Conservation (phyloP, 1,284 basidiomycete species). For the Cutaneotrichosporon sp. region DNA sequence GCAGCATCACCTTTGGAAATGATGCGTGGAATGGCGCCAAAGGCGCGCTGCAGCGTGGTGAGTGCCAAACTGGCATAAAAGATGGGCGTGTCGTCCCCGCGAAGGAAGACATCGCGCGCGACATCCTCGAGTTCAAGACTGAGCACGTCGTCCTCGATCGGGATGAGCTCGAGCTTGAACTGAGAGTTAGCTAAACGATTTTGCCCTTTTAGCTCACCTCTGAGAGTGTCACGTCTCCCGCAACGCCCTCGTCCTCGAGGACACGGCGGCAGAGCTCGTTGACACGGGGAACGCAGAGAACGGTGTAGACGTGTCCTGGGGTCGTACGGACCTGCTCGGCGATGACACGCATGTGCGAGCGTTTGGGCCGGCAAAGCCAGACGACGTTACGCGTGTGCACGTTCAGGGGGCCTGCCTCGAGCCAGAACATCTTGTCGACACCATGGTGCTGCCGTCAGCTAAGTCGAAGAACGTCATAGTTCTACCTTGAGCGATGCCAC, state of each 20-base stretch:
- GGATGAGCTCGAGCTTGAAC: slow-evolving; percentile 89
- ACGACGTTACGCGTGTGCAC: slow-evolving; percentile 84
- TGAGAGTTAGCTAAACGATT: slow-evolving; percentile 11
- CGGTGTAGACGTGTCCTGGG: slow-evolving; percentile 60
- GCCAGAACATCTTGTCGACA: slow-evolving; percentile 99
- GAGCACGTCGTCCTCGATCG: slow-evolving; percentile 82
- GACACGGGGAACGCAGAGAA: slow-evolving; percentile 79
- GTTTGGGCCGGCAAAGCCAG: slow-evolving; percentile 84
- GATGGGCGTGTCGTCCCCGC: slow-evolving; percentile 87
- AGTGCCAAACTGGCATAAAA: slow-evolving; percentile 86
- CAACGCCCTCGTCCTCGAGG: slow-evolving; percentile 84
- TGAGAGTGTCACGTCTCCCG: slow-evolving; percentile 77
- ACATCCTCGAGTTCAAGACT: slow-evolving; percentile 78
- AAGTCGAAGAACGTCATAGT: background rate
- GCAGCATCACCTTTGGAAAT: slow-evolving; percentile 90
- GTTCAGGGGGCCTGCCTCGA: slow-evolving; percentile 77
- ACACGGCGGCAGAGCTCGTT: slow-evolving; percentile 79
- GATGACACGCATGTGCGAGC: slow-evolving; percentile 80
- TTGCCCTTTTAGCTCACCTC: slow-evolving; percentile 46
- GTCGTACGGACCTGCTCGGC: slow-evolving; percentile 52
- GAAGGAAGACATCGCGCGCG: slow-evolving; percentile 79
- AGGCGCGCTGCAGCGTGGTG: slow-evolving; percentile 75
- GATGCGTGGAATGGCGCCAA: slow-evolving; percentile 85
- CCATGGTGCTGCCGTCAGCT: slow-evolving; percentile 71
- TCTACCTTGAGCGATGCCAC: slow-evolving; percentile 81